Conservation (phyloP, 2,329 filamentous ascomycete species). For the Fusarium udum region DNA sequence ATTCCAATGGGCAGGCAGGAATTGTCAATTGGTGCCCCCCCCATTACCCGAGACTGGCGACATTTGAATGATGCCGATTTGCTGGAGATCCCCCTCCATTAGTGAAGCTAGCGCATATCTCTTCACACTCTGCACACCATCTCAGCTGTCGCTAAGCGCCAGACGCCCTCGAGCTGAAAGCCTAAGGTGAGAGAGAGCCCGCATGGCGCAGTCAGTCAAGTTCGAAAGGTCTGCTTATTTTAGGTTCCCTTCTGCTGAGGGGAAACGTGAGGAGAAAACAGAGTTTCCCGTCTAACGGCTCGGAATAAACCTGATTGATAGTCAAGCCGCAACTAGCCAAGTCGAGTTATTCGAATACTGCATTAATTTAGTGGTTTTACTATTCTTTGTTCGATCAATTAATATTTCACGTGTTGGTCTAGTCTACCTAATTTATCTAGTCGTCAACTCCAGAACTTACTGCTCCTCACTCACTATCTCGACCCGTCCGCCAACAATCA, state of each 20-base stretch:
- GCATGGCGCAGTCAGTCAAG: constrained; percentile 3
- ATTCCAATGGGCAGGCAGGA: background rate
- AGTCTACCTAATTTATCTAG: background rate
- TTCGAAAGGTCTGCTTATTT: background rate
- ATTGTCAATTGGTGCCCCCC: background rate
- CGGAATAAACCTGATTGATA: background rate
- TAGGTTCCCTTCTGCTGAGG: constrained; percentile 1
- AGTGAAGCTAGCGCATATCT: constrained; percentile 20
- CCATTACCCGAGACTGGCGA: constrained; percentile 10
- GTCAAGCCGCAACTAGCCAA: constrained; percentile 10
- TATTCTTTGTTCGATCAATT: constrained; percentile 7
- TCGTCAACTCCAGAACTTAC: background rate
- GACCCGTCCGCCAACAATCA: constrained; percentile 4
- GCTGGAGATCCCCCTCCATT: constrained; percentile 13
- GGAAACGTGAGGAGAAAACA: constrained; percentile 25
- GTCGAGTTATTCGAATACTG: background rate
- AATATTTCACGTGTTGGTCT: constrained; percentile 17
- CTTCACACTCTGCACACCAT: constrained; percentile 32
- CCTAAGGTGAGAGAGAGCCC: background rate
- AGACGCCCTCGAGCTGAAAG: constrained; percentile 20
- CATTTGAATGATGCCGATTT: constrained; percentile 25
- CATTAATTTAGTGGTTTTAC: background rate
- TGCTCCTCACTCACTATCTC: constrained; percentile 3
- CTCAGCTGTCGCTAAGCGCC: constrained; percentile 37
- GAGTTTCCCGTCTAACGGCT: constrained; percentile 9